Conservation (phyloP, 192 early-diverging fungal genomes). For the Entomortierella parvispora region DNA sequence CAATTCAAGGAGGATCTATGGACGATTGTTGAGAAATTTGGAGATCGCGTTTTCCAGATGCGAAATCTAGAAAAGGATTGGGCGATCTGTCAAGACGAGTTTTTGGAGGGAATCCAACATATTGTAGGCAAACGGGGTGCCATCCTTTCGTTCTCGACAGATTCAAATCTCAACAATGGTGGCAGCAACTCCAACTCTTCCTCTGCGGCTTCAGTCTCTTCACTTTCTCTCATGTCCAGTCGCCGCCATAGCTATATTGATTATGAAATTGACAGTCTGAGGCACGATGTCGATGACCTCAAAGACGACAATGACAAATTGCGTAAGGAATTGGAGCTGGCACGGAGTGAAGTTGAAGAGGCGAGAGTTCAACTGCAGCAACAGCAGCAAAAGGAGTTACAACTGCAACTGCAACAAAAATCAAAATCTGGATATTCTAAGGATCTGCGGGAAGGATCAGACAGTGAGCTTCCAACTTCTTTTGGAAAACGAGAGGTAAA, state of each 20-base stretch:
- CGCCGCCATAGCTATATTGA: constrained; percentile 48
- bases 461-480: constrained; percentile 20
- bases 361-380: constrained; percentile 24
- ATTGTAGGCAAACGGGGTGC: constrained; percentile 48
- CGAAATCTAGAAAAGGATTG: constrained; percentile 52
- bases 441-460: constrained; percentile 22
- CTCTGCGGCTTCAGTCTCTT: constrained; percentile 26
- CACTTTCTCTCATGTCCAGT: constrained; percentile 26
- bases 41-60: constrained; percentile 47
- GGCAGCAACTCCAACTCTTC: constrained; percentile 17
- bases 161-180: too few species aligned
- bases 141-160: constrained; percentile 19
- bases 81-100: constrained; percentile 46
- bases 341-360: constrained; percentile 25
- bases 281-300: constrained; percentile 37
- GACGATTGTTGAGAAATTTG: constrained; percentile 60
- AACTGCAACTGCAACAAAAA: constrained; percentile 22
- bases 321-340: constrained; percentile 14
- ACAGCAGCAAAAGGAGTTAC: constrained; percentile 6
- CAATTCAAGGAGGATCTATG: constrained; percentile 59
- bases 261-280: constrained; percentile 35
- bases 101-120: constrained; percentile 47
- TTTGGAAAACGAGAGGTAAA: constrained; percentile 47
- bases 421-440: constrained; percentile 7
- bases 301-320: constrained; percentile 24